Base-by-base conservation (phyloP, 495 filamentous ascomycete species). In the Geoglossum glabrum region DNA sequence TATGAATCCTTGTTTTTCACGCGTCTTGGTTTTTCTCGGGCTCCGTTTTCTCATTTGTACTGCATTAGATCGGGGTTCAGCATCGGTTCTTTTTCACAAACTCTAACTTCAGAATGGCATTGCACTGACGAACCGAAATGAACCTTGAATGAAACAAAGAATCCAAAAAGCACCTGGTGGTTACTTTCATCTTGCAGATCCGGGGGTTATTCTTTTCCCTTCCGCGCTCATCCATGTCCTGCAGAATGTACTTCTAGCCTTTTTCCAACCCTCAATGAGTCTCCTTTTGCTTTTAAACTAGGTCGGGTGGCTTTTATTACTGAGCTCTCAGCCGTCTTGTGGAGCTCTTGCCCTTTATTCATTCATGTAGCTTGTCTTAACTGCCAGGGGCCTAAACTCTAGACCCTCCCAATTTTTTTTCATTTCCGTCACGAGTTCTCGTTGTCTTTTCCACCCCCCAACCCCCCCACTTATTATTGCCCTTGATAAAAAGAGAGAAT, bases 111-210 rank as follows among this genome's bases (percentile, higher is more conserved):
- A 52, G 49, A 52, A 52, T 52, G 49, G 49, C 49, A 52, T 52
- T 52, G 49, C 23, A 52, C 49, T 52, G 49, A 52, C 49, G 49
- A 52, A 52, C 49, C 49, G 49, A 52, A 52, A 52, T 52, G 49
- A 52, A 52, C 23, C 49, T 52, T 52, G 49, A 52, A 52, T 52
- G 49, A 52, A 27, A 27, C 23, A 52, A 52, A 31, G 28, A 52
- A n/a, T 26, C 40, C 36, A 40, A 52, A 52, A 52, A 52, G 49
- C 49, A 31, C 23, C 49, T 52, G 49, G 49, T 17, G 49, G 49
- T 52, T 52, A 52, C 49, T 27, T 50, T 52, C 13, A 31, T 52
- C 49, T 31, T 52, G 49, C 49, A 30, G 49, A 52, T 21, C 11
- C 40, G 40, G 40, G 40, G 40, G 40, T n/a, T 52, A 50, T 52